Evolutionary conservation across 2,329 filamentous ascomycete genomes (phyloP), one percentile per base, ranked within the genome.

Genomic region (Incumbomyces lentus): DNA sequence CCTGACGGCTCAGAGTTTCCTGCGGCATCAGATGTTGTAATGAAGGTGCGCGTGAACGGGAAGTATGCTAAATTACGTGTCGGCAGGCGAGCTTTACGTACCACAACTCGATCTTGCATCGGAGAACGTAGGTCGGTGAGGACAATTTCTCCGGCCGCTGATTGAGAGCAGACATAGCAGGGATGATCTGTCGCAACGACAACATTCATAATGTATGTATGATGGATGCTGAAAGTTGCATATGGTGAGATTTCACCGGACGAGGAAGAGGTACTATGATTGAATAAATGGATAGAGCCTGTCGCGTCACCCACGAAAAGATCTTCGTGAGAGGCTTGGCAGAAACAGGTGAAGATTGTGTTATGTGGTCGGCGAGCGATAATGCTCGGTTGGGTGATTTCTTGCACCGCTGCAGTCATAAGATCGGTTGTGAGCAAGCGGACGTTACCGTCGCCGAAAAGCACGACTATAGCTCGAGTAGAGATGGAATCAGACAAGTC

Each of bases 371-470:
- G 68, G 16, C 45, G 29, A 16, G 37, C 19, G n/a, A 36, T 26
- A 11, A 43, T 30, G 3, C 14, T 8, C 16, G 32, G 42, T 31
- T 30, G 33, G 16, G n/a, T 38, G 18, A 38, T 38, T n/a, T 45
- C 19, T 13, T 37, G 33, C 10, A 38, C 38, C 8, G 31, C 34
- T 6, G 12, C 14, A 3, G 33, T 32, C 29, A 11, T n/a, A 30
- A 41, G 38, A 13, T 50, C 30, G 3, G 29, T 33, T 16, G 78
- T 70, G 30, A 81, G 57, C 3, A 81, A 66, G 47, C 75, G 66
- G 3, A 77, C 60, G 39, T 60, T 65, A 4, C 78, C 78, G 57
- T 82, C 79, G n/a, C 67, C 69, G 65, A 73, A 80, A 1, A 81
- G 60, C 10, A 69, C 69, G 3, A 74, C 77, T 18, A 82, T 64